A percentile compares a stretch with the other conserved stretches of the same genome.
phyloP scores from a whole-genome alignment of 2,329 filamentous ascomycete genomes.

The Ceratocystis cubensis region DNA sequence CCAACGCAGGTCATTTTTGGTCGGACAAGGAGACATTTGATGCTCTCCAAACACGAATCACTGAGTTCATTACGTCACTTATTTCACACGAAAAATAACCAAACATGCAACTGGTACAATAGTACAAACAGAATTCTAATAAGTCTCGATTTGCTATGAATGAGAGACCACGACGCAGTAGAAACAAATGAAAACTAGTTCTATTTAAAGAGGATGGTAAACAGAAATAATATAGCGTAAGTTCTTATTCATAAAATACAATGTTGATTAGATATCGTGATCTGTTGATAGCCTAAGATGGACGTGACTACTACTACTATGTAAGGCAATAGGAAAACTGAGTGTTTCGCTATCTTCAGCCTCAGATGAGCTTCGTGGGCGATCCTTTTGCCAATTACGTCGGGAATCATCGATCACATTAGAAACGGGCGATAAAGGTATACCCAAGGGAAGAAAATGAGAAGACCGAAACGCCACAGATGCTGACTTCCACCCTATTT shows the following conservation, averaged over 20 bases:
- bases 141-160: too few species aligned
- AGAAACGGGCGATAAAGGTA: background rate
- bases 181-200: too few species aligned
- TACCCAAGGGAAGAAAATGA: background rate
- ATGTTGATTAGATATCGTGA: background rate
- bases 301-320: background rate
- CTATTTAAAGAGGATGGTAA: too few species aligned
- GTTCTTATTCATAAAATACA: too few species aligned
- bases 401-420: background rate
- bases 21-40: constrained; percentile 38
- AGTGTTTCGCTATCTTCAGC: background rate
- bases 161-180: too few species aligned
- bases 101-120: background rate
- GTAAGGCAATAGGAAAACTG: background rate
- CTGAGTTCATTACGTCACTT: constrained; percentile 21
- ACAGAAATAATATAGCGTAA: too few species aligned
- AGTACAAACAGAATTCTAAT: background rate
- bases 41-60: constrained; percentile 27
- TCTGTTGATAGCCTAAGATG: background rate
- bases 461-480: background rate
- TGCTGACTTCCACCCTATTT: background rate
- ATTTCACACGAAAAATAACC: background rate
- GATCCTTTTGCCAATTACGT: background rate
- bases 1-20: constrained; percentile 52
- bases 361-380: background rate